Conservation (phyloP, 2,329 filamentous ascomycete genomes). For the Microcyclosporella mali region DNA sequence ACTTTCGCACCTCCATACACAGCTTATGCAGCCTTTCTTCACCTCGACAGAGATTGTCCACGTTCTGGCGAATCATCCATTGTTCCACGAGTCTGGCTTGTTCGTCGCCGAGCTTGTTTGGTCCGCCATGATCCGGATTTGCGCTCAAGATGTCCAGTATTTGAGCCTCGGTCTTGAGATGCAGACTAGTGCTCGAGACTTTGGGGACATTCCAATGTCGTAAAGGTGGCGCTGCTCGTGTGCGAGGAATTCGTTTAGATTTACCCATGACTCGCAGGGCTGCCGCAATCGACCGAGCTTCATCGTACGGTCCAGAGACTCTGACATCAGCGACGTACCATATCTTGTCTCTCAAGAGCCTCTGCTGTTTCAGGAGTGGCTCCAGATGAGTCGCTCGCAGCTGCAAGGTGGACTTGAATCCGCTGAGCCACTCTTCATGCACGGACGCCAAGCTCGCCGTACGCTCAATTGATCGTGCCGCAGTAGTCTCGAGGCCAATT, state of each 20-base stretch:
- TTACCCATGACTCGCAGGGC: constrained; percentile 87
- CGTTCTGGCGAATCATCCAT: constrained; percentile 74
- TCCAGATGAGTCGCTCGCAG: constrained; percentile 7
- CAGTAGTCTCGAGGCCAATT: constrained; percentile 7
- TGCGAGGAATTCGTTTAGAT: constrained; percentile 37
- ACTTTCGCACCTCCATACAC: constrained; percentile 81
- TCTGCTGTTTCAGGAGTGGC: constrained; percentile 9
- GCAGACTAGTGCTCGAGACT: constrained; percentile 50
- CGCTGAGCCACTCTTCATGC: constrained; percentile 12
- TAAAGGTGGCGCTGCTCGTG: constrained; percentile 35
- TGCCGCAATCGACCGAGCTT: constrained; percentile 76
- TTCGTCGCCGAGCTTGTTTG: constrained; percentile 93
- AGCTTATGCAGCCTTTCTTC: constrained; percentile 94
- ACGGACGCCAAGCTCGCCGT: constrained; percentile 4
- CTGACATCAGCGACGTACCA: constrained; percentile 96
- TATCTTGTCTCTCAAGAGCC: constrained; percentile 72
- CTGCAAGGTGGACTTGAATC: constrained; percentile 5
- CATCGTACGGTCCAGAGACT: constrained; percentile 80
- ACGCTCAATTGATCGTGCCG: constrained; percentile 7
- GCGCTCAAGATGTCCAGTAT: constrained; percentile 83
- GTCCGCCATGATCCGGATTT: constrained; percentile 74
- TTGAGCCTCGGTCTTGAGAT: constrained; percentile 76
- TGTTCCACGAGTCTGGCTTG: constrained; percentile 77
- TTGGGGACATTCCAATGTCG: constrained; percentile 40
- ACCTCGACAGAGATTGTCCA: constrained; percentile 90